Conservation (phyloP, 306 rosid genomes). For the Fagus crenata region DNA sequence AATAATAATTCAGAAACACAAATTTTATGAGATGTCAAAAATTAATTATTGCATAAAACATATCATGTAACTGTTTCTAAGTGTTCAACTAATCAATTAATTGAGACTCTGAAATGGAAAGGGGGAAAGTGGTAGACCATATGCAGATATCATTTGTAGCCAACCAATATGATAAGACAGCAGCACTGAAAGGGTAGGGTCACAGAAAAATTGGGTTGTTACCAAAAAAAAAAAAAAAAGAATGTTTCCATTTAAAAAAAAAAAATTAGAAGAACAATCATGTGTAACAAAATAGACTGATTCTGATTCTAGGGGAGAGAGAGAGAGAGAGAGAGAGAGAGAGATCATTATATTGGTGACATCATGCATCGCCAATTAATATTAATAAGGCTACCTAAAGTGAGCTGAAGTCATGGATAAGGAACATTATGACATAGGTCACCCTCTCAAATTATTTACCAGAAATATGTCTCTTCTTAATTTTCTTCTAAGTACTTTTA, state of each 20-base stretch:
- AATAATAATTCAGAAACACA: background rate
- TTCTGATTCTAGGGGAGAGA: too few relatives aligned
- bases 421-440: background rate
- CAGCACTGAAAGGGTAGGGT: background rate
- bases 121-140: background rate
- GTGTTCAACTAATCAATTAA: background rate
- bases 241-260: background rate
- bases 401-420: background rate
- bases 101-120: background rate
- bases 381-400: too few relatives aligned
- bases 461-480: background rate
- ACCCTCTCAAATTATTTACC: background rate
- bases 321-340: too few relatives aligned
- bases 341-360: too few relatives aligned
- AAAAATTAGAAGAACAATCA: background rate
- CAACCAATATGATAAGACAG: background rate
- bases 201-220: background rate
- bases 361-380: too few relatives aligned
- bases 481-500: background rate
- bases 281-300: background rate
- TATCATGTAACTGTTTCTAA: background rate
- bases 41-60: background rate
- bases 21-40: slow-evolving; percentile 7
- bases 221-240: too few relatives aligned
- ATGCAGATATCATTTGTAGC: background rate